Evolutionary conservation across 305 asterid species (phyloP).

Genomic region (Rubia peregrina): DNA sequence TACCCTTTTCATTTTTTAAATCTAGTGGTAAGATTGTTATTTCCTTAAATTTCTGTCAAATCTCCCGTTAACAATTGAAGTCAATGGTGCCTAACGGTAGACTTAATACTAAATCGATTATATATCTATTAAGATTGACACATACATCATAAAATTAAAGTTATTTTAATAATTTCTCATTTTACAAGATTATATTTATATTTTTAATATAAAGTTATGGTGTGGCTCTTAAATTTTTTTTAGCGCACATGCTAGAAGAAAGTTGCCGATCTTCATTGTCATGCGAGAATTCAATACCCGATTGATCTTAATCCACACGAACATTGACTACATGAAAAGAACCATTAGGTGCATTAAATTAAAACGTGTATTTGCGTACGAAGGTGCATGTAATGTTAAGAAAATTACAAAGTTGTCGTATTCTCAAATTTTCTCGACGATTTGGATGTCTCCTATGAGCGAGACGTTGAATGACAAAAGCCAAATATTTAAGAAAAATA

Average conservation of each 20-base stretch:
- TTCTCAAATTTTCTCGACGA: slow-evolving; percentile 12
- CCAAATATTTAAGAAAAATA: background rate
- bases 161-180: no score
- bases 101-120: no score
- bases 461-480: slow-evolving; percentile 6
- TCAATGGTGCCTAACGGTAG: no score
- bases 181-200: no score
- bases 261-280: background rate
- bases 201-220: no score
- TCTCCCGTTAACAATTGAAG: no score
- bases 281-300: background rate
- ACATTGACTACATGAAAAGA: slow-evolving; percentile 13
- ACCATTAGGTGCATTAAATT: background rate
- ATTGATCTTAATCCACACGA: slow-evolving; percentile 5
- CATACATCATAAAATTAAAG: no score
- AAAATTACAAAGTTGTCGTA: slow-evolving; percentile 14
- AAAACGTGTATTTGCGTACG: background rate
- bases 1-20: no score
- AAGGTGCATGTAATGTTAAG: background rate
- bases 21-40: no score
- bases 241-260: background rate
- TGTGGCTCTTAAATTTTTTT: no score
- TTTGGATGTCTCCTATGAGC: slow-evolving; percentile 14
- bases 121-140: no score
- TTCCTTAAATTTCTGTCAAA: no score